phyloP scores from a whole-genome alignment of 140 eudicot species.

The Oenanthe javanica region DNA sequence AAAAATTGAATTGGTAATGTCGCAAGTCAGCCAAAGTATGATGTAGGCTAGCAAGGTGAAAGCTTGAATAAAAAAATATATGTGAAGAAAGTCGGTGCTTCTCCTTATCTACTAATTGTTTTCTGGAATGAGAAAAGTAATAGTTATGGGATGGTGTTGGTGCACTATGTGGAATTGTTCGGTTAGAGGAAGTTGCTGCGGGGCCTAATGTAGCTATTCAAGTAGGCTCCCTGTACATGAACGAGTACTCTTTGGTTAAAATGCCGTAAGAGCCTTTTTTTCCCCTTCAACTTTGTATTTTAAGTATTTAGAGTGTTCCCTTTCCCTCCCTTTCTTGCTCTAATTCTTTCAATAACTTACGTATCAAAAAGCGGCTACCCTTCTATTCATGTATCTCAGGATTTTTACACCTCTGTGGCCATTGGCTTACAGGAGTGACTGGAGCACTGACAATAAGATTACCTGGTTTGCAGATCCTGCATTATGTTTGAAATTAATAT shows the following conservation, averaged over 20 bases:
- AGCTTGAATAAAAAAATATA: not conserved
- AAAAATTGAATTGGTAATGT: not conserved
- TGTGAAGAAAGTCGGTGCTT: not conserved
- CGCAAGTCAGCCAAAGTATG: not conserved
- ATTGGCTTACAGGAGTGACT: not conserved
- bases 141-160: not conserved
- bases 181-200: not conserved
- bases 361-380: not conserved
- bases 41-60: too few species aligned
- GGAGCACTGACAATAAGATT: not conserved
- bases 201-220: not conserved
- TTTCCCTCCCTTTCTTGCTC: not conserved
- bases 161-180: not conserved
- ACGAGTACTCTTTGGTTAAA: not conserved
- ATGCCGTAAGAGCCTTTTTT: not conserved
- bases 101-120: not conserved
- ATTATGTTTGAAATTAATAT: not conserved
- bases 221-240: not conserved
- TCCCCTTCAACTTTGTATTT: not conserved
- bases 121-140: not conserved
- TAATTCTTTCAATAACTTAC: not conserved
- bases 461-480: not conserved
- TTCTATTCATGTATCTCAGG: not conserved
- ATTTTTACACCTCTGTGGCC: not conserved
- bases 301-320: not conserved